Conservation (phyloP, 257 asterid genomes). For the Solanum tarijense region DNA sequence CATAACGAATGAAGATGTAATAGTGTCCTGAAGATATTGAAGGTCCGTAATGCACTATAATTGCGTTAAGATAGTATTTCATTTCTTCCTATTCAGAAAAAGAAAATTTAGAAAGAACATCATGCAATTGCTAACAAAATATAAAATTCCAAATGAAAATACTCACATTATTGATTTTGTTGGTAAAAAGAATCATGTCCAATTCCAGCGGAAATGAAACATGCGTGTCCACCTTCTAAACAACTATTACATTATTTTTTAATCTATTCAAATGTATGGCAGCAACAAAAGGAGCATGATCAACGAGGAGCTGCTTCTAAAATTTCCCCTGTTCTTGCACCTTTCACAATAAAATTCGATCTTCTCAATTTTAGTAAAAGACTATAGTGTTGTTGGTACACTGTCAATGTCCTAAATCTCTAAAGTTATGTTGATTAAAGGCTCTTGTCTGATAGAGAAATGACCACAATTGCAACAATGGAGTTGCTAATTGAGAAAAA, state of each 20-base stretch:
- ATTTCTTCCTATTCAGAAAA: slow-evolving; percentile 37
- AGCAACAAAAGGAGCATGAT: too few species aligned
- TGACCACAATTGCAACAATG: slow-evolving; percentile 70
- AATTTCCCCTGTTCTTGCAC: slow-evolving; percentile 59
- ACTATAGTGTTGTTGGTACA: slow-evolving; percentile 19
- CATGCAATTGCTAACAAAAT: background rate
- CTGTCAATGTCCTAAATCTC: slow-evolving; percentile 56
- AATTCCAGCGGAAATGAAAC: too few species aligned
- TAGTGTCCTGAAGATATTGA: slow-evolving; percentile 74
- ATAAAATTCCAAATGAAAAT: background rate
- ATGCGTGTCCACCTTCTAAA: too few species aligned
- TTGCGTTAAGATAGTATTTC: slow-evolving; percentile 55
- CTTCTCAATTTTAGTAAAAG: slow-evolving; percentile 73
- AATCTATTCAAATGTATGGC: too few species aligned
- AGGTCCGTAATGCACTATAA: slow-evolving; percentile 68
- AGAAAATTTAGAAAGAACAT: background rate
- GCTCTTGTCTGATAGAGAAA: slow-evolving; percentile 67
- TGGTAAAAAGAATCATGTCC: too few species aligned
- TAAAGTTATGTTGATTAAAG: slow-evolving; percentile 71
- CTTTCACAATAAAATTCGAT: slow-evolving; percentile 70
- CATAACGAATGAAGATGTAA: slow-evolving; percentile 36
- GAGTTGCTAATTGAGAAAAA: slow-evolving; percentile 39
- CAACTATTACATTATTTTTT: too few species aligned
- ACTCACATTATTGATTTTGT: slow-evolving; percentile 30
- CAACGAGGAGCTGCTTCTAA: slow-evolving; percentile 29